Conservation (phyloP, 192 early-diverging fungal species). For the Mortierella antarctica region DNA sequence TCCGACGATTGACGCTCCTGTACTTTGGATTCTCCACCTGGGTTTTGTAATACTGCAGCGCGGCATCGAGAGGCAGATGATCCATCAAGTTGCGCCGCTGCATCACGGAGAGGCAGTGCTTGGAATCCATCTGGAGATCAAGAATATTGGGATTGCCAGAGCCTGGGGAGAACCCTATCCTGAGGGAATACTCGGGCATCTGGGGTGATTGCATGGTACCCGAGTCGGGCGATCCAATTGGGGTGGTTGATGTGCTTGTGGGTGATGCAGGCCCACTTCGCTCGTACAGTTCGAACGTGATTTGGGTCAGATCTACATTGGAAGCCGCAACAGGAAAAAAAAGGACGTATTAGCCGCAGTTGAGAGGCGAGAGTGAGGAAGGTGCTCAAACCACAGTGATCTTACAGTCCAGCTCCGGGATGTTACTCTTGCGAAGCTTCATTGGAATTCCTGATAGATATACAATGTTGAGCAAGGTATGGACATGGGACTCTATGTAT, state of each 20-base stretch:
- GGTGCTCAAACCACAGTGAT: not conserved
- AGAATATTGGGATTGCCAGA: constrained; percentile 91
- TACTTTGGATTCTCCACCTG: constrained; percentile 62
- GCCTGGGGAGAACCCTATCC: constrained; percentile 90
- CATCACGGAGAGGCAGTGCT: constrained; percentile 75
- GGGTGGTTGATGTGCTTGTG: not conserved
- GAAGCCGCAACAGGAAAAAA: not conserved
- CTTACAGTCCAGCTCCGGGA: constrained; percentile 94
- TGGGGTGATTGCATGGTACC: constrained; percentile 7
- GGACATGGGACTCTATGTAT: constrained; percentile 85
- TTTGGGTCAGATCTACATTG: constrained; percentile 88
- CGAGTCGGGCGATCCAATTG: constrained; percentile 1
- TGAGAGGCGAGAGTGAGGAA: not conserved
- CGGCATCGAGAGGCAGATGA: constrained; percentile 84
- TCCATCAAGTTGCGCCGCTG: constrained; percentile 80
- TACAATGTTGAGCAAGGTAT: constrained; percentile 92
- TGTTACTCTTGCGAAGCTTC: constrained; percentile 65
- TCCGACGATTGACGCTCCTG: constrained; percentile 38
- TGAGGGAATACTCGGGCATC: constrained; percentile 85
- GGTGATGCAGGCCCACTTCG: constrained; percentile 49
- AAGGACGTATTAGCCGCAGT: not conserved
- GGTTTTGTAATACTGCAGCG: constrained; percentile 64
- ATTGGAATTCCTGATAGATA: constrained; percentile 87
- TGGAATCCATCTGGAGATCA: constrained; percentile 88
- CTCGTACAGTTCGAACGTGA: constrained; percentile 97